Evolutionary conservation across 2,329 filamentous ascomycete species (phyloP).

Genomic region (Penicillium fuscoglaucum): DNA sequence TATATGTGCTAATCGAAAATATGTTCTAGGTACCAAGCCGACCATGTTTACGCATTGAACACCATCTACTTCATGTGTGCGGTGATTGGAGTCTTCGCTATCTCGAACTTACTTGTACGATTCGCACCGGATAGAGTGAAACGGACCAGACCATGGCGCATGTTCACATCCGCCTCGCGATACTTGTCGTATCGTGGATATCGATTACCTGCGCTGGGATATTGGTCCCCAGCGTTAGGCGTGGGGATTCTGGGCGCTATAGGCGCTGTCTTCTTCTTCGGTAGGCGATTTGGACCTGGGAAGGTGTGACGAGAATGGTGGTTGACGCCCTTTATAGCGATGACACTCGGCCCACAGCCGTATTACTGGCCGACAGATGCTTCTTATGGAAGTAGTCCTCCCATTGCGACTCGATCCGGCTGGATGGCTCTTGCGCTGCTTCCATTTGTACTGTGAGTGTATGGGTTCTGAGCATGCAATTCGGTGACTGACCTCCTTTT

Average conservation of each 20-base stretch:
- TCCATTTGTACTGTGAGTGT: constrained; percentile 51
- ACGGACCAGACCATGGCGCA: constrained; percentile 33
- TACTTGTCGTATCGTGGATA: constrained; percentile 47
- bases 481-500: constrained; percentile 9
- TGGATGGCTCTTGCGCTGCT: constrained; percentile 55
- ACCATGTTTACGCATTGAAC: constrained; percentile 54
- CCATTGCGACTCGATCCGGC: constrained; percentile 54
- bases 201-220: constrained; percentile 36
- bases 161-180: constrained; percentile 38
- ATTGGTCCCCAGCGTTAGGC: constrained; percentile 50
- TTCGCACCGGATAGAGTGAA: constrained; percentile 33
- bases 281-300: constrained; percentile 25
- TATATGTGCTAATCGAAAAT: background rate
- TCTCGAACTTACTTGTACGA: constrained; percentile 39
- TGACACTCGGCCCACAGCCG: constrained; percentile 52
- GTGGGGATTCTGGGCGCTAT: constrained; percentile 43
- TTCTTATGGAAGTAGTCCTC: constrained; percentile 53
- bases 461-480: background rate
- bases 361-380: constrained; percentile 58
- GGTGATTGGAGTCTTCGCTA: constrained; percentile 50
- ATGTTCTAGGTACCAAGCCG: constrained; percentile 52
- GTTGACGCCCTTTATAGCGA: constrained; percentile 29
- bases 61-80: constrained; percentile 56
- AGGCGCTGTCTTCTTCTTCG: constrained; percentile 51
- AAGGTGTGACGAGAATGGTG: background rate